Conservation (phyloP, 768 basidiomycete species). For the Termitomyces sp. region DNA sequence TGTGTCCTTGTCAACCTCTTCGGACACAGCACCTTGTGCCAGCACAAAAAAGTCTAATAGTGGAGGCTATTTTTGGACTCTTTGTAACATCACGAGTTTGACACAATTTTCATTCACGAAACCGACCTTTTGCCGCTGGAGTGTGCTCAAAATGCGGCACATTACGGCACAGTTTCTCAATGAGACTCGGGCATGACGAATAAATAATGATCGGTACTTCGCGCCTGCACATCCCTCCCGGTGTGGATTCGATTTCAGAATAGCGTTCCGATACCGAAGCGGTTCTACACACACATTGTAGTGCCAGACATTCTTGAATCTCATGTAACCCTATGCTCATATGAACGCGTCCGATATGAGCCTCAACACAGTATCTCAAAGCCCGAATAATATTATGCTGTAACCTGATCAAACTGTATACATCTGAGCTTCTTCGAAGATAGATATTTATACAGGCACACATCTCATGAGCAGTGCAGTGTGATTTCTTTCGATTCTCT, state of each 20-base stretch:
- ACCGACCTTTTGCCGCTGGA: constrained; percentile 4
- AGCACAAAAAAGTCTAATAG: neutral
- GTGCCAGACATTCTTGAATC: neutral
- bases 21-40: neutral
- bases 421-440: neutral
- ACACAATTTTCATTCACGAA: neutral
- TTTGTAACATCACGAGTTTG: neutral
- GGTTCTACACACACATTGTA: neutral
- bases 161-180: neutral
- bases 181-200: neutral
- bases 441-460: neutral
- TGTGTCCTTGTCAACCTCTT: neutral
- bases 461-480: neutral
- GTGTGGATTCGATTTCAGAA: neutral
- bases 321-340: neutral
- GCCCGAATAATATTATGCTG: neutral
- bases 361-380: neutral
- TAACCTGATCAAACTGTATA: neutral
- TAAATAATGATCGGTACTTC: constrained; percentile 1
- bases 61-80: neutral
- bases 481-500: neutral
- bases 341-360: too few relatives aligned
- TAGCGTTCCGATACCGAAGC: neutral
- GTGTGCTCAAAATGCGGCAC: neutral
- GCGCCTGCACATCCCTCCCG: neutral